Conservation (phyloP, 2,329 filamentous ascomycete genomes). For the Epicoccum sorghinum region DNA sequence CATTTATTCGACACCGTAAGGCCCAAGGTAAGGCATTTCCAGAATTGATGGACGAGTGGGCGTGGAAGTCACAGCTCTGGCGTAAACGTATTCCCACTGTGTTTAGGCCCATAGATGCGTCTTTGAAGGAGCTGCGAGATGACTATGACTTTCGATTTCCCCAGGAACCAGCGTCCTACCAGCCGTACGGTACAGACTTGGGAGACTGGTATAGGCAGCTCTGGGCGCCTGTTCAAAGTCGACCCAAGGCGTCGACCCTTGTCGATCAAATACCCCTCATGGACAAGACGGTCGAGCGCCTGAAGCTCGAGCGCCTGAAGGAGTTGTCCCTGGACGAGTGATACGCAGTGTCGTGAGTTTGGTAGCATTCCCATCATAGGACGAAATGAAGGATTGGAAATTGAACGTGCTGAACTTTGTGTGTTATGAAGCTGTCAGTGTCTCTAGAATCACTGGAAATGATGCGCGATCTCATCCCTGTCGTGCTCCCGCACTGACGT, state of each 20-base stretch:
- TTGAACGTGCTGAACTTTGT: not conserved
- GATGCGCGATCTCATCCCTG: conserved; percentile 8
- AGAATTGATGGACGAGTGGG: not conserved
- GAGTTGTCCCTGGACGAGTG: not conserved
- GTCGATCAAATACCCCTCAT: not conserved
- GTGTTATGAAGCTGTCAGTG: not conserved
- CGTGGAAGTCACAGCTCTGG: conserved; percentile 7
- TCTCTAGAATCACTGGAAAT: conserved; percentile 2
- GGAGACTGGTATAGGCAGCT: conserved; percentile 22
- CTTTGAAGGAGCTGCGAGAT: not conserved
- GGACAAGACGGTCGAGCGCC: not conserved
- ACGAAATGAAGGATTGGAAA: too few species aligned
- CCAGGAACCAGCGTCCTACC: not conserved
- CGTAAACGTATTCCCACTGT: not conserved
- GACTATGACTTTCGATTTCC: not conserved
- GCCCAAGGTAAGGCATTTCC: not conserved
- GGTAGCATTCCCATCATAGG: too few species aligned
- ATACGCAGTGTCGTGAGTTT: too few species aligned
- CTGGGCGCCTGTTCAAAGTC: not conserved
- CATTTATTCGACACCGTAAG: conserved; percentile 12
- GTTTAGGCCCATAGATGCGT: not conserved
- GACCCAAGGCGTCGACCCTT: conserved; percentile 3
- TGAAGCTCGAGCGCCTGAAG: conserved; percentile 1
- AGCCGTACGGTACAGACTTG: conserved; percentile 17
- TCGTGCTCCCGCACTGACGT: conserved; percentile 18